A percentile compares a stretch with the other conserved stretches of the same genome.
phyloP scores from a whole-genome alignment of 441 rosid genomes.

The Eutrema salsugineum region DNA sequence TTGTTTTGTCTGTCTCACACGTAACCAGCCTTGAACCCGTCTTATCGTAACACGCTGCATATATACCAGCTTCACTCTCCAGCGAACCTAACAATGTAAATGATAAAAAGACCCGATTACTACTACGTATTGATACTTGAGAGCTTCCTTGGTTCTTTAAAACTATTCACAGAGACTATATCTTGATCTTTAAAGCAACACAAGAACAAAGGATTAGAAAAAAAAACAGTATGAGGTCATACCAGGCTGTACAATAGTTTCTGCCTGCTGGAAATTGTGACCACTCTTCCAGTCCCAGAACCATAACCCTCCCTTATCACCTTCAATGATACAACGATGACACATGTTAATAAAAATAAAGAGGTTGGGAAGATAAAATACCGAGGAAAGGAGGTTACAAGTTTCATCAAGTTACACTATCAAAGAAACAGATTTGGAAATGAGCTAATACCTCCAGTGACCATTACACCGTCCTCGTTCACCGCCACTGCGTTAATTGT shows the following conservation, averaged over 20 bases:
- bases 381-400: neutral
- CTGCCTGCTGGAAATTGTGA: constrained; percentile 18
- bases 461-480: constrained; percentile 91
- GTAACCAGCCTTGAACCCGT: constrained; percentile 74
- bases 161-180: neutral
- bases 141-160: neutral
- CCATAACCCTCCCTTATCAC: constrained; percentile 86
- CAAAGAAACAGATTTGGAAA: neutral
- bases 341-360: neutral
- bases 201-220: neutral
- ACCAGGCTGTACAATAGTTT: constrained; percentile 27
- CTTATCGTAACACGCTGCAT: constrained; percentile 58
- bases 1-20: constrained; percentile 89
- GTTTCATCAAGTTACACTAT: neutral
- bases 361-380: neutral
- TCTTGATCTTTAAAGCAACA: neutral
- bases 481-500: constrained; percentile 91
- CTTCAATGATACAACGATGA: constrained; percentile 28
- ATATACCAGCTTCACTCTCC: constrained; percentile 93
- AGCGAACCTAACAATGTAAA: constrained; percentile 55
- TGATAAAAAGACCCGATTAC: neutral
- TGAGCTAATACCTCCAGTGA: constrained; percentile 70
- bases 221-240: neutral
- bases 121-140: neutral
- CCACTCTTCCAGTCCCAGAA: constrained; percentile 64